Percentiles rank a stretch among this genome's conserved stretches.
These are phyloP conservation scores for Ceratobasidium sp. DNA, from an alignment of 1,284 basidiomycete species.

Conservation along the genomic window DNA sequence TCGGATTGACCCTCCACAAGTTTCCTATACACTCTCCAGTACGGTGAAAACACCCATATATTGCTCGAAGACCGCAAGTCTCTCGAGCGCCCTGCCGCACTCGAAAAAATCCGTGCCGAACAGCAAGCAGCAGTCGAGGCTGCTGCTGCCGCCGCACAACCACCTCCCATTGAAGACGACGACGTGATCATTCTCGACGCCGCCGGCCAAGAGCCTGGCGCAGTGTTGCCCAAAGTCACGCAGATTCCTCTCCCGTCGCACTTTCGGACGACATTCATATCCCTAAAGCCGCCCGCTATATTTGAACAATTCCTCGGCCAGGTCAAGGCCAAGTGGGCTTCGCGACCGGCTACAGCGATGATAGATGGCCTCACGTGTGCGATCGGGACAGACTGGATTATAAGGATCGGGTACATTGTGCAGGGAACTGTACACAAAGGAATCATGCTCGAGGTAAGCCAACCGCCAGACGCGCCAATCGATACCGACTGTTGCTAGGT, in stretches of 20 bases:
- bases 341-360: constrained; percentile 21
- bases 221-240: constrained; percentile 10
- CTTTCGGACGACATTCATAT: constrained; percentile 42
- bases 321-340: constrained; percentile 42
- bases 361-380: constrained; percentile 36
- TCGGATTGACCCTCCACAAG: background rate
- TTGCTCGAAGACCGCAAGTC: constrained; percentile 43
- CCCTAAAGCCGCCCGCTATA: constrained; percentile 32
- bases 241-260: constrained; percentile 36
- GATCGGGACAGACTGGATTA: constrained; percentile 34
- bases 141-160: constrained; percentile 10
- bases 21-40: constrained; percentile 35
- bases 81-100: constrained; percentile 33
- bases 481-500: background rate
- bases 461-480: background rate
- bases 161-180: constrained; percentile 27
- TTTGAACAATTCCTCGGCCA: constrained; percentile 42
- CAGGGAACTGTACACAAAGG: constrained; percentile 30
- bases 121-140: constrained; percentile 26
- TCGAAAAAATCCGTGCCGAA: constrained; percentile 35
- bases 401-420: constrained; percentile 22
- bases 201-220: constrained; percentile 39
- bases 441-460: constrained; percentile 33
- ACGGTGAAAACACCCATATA: constrained; percentile 36
- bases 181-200: constrained; percentile 42